These are phyloP conservation scores for Ramularia endophylla DNA, from an alignment of 2,329 filamentous ascomycete species.

Conservation along the genomic window DNA sequence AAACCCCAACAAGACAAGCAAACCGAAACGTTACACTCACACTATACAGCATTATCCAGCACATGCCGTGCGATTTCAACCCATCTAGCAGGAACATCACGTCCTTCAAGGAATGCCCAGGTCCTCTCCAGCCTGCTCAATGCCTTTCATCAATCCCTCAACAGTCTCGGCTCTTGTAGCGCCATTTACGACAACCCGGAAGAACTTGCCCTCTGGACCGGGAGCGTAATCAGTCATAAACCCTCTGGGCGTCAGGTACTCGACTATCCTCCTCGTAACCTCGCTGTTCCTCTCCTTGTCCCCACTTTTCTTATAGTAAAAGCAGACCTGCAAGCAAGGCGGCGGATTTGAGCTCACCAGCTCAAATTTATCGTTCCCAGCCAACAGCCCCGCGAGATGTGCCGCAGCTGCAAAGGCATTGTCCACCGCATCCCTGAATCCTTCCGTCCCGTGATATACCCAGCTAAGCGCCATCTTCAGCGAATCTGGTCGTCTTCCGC, in stretches of 20 bases:
- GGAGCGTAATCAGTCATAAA: constrained; percentile 67
- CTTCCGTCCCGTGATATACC: constrained; percentile 76
- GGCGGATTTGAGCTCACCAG: constrained; percentile 71
- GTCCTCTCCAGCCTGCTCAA: constrained; percentile 43
- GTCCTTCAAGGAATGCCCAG: constrained; percentile 1
- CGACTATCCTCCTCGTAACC: constrained; percentile 51
- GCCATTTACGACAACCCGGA: constrained; percentile 63
- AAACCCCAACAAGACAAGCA: too few relatives aligned
- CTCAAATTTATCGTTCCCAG: constrained; percentile 54
- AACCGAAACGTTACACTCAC: too few relatives aligned
- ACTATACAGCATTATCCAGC: too few relatives aligned
- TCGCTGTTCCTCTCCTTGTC: constrained; percentile 35
- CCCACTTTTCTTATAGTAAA: constrained; percentile 64
- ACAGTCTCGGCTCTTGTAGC: constrained; percentile 55
- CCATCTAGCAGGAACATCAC: background rate
- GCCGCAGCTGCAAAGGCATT: constrained; percentile 65
- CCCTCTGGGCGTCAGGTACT: constrained; percentile 43
- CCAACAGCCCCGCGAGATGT: constrained; percentile 59
- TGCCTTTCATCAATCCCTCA: constrained; percentile 55
- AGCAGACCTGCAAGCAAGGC: constrained; percentile 90
- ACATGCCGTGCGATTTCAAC: too few relatives aligned
- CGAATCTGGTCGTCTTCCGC: constrained; percentile 76
- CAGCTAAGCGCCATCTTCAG: constrained; percentile 85
- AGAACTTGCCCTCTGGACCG: constrained; percentile 58
- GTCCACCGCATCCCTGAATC: constrained; percentile 61